phyloP scores from a whole-genome alignment of 371 early-diverging fungal species.

The Chytridiales sp. region DNA sequence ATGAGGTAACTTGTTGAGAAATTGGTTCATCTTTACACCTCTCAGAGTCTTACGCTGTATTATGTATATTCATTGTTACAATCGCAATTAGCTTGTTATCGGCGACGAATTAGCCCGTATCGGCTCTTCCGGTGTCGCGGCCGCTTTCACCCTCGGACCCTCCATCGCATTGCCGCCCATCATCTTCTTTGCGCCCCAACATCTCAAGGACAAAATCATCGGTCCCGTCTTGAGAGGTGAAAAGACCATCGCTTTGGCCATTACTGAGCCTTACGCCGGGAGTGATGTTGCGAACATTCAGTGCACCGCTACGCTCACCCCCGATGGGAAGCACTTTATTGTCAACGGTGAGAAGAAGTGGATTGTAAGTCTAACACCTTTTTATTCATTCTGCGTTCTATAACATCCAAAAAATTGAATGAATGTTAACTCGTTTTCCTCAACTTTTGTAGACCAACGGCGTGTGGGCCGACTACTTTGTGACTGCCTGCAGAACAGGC shows the following conservation, averaged over 20 bases:
- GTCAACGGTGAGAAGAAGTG: constrained; percentile 48
- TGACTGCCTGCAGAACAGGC: constrained; percentile 39
- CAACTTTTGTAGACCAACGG: constrained; percentile 20
- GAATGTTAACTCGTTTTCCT: neutral
- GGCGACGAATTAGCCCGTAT: constrained; percentile 30
- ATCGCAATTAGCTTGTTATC: constrained; percentile 22
- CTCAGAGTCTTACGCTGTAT: too few species aligned
- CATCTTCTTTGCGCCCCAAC: constrained; percentile 35
- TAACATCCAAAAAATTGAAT: neutral
- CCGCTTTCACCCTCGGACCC: constrained; percentile 14
- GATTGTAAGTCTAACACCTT: neutral
- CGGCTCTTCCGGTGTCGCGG: constrained; percentile 18
- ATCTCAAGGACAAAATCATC: constrained; percentile 32
- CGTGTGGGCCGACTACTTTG: constrained; percentile 34
- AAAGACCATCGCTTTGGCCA: constrained; percentile 43
- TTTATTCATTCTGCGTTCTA: too few species aligned
- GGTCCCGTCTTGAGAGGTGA: constrained; percentile 31
- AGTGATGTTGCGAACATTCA: constrained; percentile 41
- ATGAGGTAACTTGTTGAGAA: too few species aligned
- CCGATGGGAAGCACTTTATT: constrained; percentile 49
- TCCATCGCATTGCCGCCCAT: constrained; percentile 45
- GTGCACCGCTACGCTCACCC: constrained; percentile 32
- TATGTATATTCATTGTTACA: too few species aligned
- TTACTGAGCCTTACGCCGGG: constrained; percentile 41
- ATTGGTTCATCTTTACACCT: too few species aligned